Conservation (phyloP, 2,329 filamentous ascomycete genomes). For the Parastagonospora avenae region DNA sequence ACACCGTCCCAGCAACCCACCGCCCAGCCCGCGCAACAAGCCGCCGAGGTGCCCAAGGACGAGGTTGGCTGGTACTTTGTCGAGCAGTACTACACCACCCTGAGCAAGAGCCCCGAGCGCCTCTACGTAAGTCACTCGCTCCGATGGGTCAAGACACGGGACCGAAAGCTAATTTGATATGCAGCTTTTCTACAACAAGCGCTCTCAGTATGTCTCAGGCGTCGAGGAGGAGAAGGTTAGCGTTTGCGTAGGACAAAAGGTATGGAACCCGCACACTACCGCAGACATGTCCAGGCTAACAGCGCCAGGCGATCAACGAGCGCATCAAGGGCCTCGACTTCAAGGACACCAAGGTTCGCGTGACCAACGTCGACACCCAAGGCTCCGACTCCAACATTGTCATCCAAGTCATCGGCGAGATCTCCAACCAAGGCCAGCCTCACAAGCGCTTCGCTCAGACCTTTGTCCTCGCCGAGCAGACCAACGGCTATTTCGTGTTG, state of each 20-base stretch:
- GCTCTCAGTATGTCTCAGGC: slow-evolving; percentile 92
- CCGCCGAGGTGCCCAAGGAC: slow-evolving; percentile 71
- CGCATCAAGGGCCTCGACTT: slow-evolving; percentile 92
- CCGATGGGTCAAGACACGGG: not conserved
- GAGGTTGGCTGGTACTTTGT: slow-evolving; percentile 99
- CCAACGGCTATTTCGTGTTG: slow-evolving; percentile 95
- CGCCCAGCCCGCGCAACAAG: slow-evolving; percentile 34
- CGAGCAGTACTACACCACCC: slow-evolving; percentile 97
- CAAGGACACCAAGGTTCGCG: slow-evolving; percentile 97
- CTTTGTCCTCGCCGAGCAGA: slow-evolving; percentile 94
- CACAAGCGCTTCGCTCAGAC: slow-evolving; percentile 98
- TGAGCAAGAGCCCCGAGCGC: slow-evolving; percentile 93
- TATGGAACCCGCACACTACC: slow-evolving; percentile 54
- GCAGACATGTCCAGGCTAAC: slow-evolving; percentile 4
- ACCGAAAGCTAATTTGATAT: slow-evolving; percentile 23
- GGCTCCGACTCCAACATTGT: slow-evolving; percentile 91
- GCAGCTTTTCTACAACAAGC: slow-evolving; percentile 91
- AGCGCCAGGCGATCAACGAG: slow-evolving; percentile 79
- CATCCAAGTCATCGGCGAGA: slow-evolving; percentile 97
- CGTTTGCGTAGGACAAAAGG: slow-evolving; percentile 85
- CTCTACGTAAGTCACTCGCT: slow-evolving; percentile 64
- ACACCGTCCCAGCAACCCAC: slow-evolving; percentile 32
- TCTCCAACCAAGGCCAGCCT: slow-evolving; percentile 88
- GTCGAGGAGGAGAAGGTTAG: slow-evolving; percentile 86
- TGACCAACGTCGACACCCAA: slow-evolving; percentile 97